Evolutionary conservation across 2,329 filamentous ascomycete genomes (phyloP).

Genomic region (Sclerotinia subarctica): DNA sequence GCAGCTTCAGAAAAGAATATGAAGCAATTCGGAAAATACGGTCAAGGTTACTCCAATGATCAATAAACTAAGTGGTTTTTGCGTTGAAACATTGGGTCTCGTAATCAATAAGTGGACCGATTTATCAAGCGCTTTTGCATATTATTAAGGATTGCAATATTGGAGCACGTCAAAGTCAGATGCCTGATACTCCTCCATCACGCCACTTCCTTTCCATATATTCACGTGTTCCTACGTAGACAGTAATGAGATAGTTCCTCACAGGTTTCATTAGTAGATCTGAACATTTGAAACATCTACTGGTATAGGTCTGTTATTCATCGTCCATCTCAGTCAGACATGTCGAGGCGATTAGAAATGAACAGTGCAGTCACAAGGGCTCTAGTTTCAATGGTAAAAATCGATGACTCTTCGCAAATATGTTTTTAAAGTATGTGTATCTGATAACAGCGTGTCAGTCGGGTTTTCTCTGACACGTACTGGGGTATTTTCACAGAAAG

Average conservation of each 20-base stretch:
- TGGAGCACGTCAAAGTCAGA: slow-evolving; percentile 9
- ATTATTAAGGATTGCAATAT: slow-evolving; percentile 5
- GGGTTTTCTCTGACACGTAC: neutral
- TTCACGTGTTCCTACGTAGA: neutral
- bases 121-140: neutral
- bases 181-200: neutral
- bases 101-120: neutral
- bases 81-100: neutral
- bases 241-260: neutral
- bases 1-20: neutral
- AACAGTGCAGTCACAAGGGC: neutral
- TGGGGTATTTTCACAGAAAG: neutral
- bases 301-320: neutral
- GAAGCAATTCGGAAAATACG: neutral
- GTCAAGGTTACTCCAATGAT: neutral
- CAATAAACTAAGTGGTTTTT: slow-evolving; percentile 7
- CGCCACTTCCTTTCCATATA: neutral
- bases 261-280: neutral
- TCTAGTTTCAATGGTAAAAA: neutral
- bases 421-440: neutral
- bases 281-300: neutral
- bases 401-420: neutral
- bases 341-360: neutral
- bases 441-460: neutral
- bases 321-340: slow-evolving; percentile 5